A percentile compares a stretch with the other conserved stretches of the same genome.
These are phyloP conservation scores for Dysphania ambrosioides DNA, from an alignment of 148 eudicot species.

Conservation along the genomic window DNA sequence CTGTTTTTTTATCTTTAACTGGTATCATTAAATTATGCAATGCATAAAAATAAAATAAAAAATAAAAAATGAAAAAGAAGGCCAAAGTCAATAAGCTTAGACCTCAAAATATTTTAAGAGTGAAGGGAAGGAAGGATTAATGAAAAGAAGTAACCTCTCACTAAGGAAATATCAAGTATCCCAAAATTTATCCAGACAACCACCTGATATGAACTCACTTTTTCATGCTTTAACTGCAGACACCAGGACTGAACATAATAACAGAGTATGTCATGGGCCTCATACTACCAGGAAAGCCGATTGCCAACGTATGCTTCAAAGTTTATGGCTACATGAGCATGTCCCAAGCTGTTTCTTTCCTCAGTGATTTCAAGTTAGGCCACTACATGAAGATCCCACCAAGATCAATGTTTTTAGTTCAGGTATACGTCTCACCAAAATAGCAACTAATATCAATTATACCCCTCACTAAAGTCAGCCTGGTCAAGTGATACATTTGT, in stretches of 20 bases:
- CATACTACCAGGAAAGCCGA: constrained; percentile 90
- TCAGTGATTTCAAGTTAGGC: constrained; percentile 95
- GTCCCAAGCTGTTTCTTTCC: constrained; percentile 97
- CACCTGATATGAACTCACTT: constrained; percentile 1
- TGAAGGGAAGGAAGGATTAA: too few species aligned
- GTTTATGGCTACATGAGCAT: constrained; percentile 95
- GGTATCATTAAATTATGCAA: neutral
- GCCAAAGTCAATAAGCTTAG: neutral
- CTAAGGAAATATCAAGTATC: neutral
- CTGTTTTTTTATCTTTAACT: too few species aligned
- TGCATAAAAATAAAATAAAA: neutral
- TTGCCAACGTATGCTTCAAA: constrained; percentile 97
- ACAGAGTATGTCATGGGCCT: constrained; percentile 93
- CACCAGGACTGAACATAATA: constrained; percentile 93
- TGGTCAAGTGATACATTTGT: neutral
- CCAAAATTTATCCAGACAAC: neutral
- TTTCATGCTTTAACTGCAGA: constrained; percentile 49
- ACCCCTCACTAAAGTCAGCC: neutral
- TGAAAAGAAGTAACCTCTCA: neutral
- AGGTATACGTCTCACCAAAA: constrained; percentile 45
- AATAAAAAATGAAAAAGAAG: neutral
- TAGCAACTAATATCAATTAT: neutral
- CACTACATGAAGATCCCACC: constrained; percentile 99
- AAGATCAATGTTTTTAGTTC: constrained; percentile 96
- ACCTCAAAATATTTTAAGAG: neutral